Base-by-base conservation (phyloP, 2,329 filamentous ascomycete species). In the Cladosporium sp. region DNA sequence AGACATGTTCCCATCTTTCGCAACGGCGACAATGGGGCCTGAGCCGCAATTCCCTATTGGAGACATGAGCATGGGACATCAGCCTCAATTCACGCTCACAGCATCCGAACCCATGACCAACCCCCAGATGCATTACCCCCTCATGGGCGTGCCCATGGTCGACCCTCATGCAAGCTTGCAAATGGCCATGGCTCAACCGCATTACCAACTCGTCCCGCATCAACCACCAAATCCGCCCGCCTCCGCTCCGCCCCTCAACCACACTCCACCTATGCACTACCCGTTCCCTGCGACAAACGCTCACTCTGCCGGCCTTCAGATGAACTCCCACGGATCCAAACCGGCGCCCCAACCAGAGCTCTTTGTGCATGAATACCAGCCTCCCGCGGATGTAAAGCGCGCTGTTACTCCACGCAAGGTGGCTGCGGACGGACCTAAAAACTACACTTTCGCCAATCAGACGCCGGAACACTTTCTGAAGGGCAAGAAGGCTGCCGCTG, bases 361-460 rank as follows among this genome's bases (percentile, higher is more conserved):
- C 45, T 66, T 73, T 22, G 70, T 75, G 15, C 73, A 77, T 45
- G 70, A 76, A 54, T 76, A 76, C 57, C 68, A 63, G 24, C 73
- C 74, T 18, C 73, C 74, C 17, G 65, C 70, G 13, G 67, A 67
- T n/a, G 55, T 66, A 4, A 71, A 68, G 39, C 57, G 59, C 18
- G 56, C 59, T n/a, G 56, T 60, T 7, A 62, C 59, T 12, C 62
- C 62, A 13, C 57, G 65, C 4, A 65, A 63, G 52, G 37, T 41
- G 12, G n/a, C 34, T 12, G 59, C 57, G 42, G 58, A 58, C 11
- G 66, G 54, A 57, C 65, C 69, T 2, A 76, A 74, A 61, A 73
- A 66, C 51, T 77, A 73, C 56, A 71, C 72, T 13, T 77, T 77
- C 50, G 70, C 72, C 40, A 75, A 75, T 43, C 70, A 73, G 51